Evolutionary conservation across 2,329 filamentous ascomycete genomes (phyloP), one percentile per base, ranked within the genome.

Genomic region (Trichoderma sp.): DNA sequence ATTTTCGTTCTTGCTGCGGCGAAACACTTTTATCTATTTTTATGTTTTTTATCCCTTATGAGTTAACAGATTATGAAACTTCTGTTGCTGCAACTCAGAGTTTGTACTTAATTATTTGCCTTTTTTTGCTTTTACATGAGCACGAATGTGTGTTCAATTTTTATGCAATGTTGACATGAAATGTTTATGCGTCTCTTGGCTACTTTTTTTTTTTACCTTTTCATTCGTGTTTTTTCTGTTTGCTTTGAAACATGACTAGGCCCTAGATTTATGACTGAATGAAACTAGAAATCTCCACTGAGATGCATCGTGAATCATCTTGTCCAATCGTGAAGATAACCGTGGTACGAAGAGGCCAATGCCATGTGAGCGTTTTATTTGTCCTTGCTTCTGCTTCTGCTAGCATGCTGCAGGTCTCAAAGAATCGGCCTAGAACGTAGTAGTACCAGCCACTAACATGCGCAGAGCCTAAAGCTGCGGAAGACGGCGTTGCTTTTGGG

Each of bases 271-370:
- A 21, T 40, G 49, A 35, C 29, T 57, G 49, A 29, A 65, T 35
- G 66, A 68, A 68, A 60, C 55, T 61, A 60, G 31, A 70, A 33
- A 57, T 57, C 37, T 57, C n/a, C 62, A 65, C 62, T 14, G 29
- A 37, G 43, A 53, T 31, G 21, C 6, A 55, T 65, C 11, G 19
- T 47, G 16, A n/a, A 19, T 5, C 24, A 13, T 29, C 10, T 57
- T 10, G 24, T 47, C 53, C 53, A 64, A 64, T 56, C 33, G 61
- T 56, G 49, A 64, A 40, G 24, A 16, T 52, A 3, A 11, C 16
- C 10, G 21, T 59, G 27, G n/a, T 35, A 58, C 31, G 35, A 29
- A 29, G 7, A 16, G n/a, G 16, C 43, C 43, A 49, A 21, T 49
- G 43, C n/a, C 43, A 11, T 21, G 2, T 49, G n/a, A 49, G n/a